Evolutionary conservation across 148 eudicot species (phyloP), one percentile per base, ranked within the genome.

Genomic region (Camellia granthamiana): DNA sequence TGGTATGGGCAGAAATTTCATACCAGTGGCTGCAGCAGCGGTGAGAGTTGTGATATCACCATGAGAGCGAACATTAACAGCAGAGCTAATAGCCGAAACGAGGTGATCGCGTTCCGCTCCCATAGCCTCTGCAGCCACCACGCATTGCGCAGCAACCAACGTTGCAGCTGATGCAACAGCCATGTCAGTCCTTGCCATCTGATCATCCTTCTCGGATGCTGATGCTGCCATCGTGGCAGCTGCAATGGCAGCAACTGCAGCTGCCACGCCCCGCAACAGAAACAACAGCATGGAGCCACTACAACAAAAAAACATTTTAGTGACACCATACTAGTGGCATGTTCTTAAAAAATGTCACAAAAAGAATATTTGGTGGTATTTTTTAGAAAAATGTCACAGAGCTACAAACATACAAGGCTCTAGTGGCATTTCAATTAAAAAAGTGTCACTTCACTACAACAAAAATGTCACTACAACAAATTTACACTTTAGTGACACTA

Each of bases 1-100:
- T 41, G 44, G 70, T 6, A 3, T 2, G 38, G 11, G 52, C 56
- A 9, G 44, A 43, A 18, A 4, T 59, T 76, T 19, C 55, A 0
- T 83, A 94, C 98, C 97, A 52, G 98, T 94, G 54, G 98, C 98
- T 13, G 98, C 98, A 62, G 95, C 98, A 76, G 98, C 98, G 44
- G 94, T 92, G 70, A 94, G 98, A 75, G 98, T 92, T 68, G 90
- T 90, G 81, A 94, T 91, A 78, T 94, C 97, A 0, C 94, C 93
- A 75, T 92, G 90, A 43, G 92, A 90, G 72, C 88, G 89, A 71
- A 94, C 97, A 76, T 85, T 92, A 59, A 94, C 98, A 30, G 98
- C 97, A 47, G 98, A 94, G 85, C 92, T 86, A 52, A 94, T 87
- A 7, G 92, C 93, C 3, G 97, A 84, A 13, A 87, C 84, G 64